Conservation (phyloP, 2,329 filamentous ascomycete species). For the Colletotrichum sansevieriae region DNA sequence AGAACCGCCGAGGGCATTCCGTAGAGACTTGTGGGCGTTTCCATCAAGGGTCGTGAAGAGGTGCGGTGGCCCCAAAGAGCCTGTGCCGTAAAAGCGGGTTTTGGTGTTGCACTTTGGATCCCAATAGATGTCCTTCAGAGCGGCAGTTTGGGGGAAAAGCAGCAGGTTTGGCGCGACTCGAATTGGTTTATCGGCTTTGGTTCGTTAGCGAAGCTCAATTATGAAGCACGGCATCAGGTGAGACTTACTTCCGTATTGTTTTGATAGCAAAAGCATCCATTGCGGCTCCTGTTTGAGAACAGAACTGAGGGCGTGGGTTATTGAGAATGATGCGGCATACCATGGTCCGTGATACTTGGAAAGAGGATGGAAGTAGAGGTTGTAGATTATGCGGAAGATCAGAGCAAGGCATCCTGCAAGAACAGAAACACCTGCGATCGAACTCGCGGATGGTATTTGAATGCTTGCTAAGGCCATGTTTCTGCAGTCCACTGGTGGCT, state of each 20-base stretch:
- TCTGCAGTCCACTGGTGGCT: neutral
- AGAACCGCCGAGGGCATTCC: constrained; percentile 27
- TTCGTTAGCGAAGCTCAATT: neutral
- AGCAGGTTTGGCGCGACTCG: constrained; percentile 22
- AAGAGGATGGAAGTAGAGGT: constrained; percentile 23
- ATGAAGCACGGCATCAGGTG: neutral
- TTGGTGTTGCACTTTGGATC: constrained; percentile 31
- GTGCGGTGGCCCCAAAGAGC: constrained; percentile 24
- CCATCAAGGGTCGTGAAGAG: constrained; percentile 27
- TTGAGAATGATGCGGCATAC: constrained; percentile 26
- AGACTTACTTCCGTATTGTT: constrained; percentile 21
- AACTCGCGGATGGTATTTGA: neutral
- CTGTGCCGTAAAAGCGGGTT: constrained; percentile 10
- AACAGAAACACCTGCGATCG: neutral
- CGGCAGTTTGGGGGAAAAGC: constrained; percentile 23
- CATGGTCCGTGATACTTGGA: constrained; percentile 25
- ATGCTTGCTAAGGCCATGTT: constrained; percentile 6
- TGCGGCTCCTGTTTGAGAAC: constrained; percentile 8
- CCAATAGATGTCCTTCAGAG: constrained; percentile 28
- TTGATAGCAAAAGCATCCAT: constrained; percentile 25
- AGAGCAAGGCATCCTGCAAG: neutral
- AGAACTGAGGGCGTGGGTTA: constrained; percentile 12
- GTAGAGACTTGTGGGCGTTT: constrained; percentile 6
- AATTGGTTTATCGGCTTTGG: constrained; percentile 27
- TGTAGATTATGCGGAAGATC: constrained; percentile 22